Evolutionary conservation across 768 basidiomycete genomes (phyloP), one percentile per base, ranked within the genome.

Genomic region (Calocybe gangraenosa): DNA sequence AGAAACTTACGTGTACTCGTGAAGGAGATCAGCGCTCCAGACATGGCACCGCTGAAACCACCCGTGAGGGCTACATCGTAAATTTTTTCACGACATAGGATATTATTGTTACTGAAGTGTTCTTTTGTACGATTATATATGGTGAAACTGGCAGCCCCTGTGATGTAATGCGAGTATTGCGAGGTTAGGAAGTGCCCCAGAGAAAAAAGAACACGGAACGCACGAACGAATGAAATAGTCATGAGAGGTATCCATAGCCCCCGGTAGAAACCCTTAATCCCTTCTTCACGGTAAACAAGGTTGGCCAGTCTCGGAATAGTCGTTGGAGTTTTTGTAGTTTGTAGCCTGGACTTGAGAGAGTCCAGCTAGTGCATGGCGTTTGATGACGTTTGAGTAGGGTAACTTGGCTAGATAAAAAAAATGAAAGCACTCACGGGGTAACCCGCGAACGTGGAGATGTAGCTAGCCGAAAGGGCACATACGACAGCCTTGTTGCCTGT

Each of bases 171-270:
- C 31, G 33, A 49, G 35, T 18, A 22, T 25, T 50, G 40, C 40
- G 43, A 44, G 40, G 32, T 18, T 22, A 45, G 40, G 17, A 38
- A 11, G 11, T 11, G 5, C 25, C 11, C 10, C 19, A 23, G 23
- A 15, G 18, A 49, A 28, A 31, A 42, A 45, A 20, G 36, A 38
- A 42, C 41, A 22, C 14, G 45, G 41, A 15, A 40, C 89, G 68
- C 63, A 84, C 95, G 91, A 64, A 97, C 93, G 62, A 95, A 92
- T 4, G 93, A 92, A 56, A 98, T 98, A 7, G 93, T 95, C 65
- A 92, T 74, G 44, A 97, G 78, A 37, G 95, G 94, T 55, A 98
- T 88, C 81, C 88, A 90, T 40, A 93, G 59, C 46, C 91, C 91
- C 46, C 92, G 78, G 65, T 90, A 95, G 67, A 92, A 97, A 43